Conservation (phyloP, 495 filamentous ascomycete species). For the Hypoxylon lienhwacheense region DNA sequence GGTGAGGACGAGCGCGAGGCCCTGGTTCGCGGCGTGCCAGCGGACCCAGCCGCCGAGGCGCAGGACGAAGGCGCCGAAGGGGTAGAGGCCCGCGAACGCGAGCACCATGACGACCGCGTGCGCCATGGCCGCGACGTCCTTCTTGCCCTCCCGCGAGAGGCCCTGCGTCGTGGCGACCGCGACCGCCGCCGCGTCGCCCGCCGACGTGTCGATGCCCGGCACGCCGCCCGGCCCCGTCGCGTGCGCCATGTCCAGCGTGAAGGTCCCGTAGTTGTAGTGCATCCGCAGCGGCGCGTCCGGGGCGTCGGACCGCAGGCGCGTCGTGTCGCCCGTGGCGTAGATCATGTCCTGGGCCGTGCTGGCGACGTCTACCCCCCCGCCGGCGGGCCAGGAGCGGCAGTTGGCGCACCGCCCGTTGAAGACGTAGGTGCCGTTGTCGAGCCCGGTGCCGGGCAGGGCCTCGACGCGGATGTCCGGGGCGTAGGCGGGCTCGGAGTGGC, state of each 20-base stretch:
- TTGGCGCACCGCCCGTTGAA: conserved; percentile 54
- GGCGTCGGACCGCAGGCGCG: conserved; percentile 44
- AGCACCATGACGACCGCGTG: conserved; percentile 59
- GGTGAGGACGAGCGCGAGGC: conserved; percentile 46
- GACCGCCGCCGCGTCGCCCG: conserved; percentile 28
- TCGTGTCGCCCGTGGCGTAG: conserved; percentile 57
- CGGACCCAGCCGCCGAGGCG: conserved; percentile 49
- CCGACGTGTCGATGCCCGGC: conserved; percentile 31
- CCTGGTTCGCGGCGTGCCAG: conserved; percentile 55
- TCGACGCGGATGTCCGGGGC: conserved; percentile 44
- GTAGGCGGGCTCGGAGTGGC: conserved; percentile 54
- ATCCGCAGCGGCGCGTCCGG: conserved; percentile 48
- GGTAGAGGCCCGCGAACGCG: conserved; percentile 56
- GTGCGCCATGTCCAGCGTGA: conserved; percentile 55
- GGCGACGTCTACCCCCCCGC: conserved; percentile 43
- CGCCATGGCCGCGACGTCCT: conserved; percentile 36
- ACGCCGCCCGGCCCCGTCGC: conserved; percentile 48
- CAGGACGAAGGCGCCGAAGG: conserved; percentile 56
- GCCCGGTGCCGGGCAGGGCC: conserved; percentile 46
- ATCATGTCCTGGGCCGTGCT: conserved; percentile 52
- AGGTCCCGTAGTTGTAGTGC: conserved; percentile 58
- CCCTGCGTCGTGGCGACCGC: conserved; percentile 27
- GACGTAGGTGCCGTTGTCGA: conserved; percentile 46
- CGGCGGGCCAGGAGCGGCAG: conserved; percentile 48
- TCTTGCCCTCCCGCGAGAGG: conserved; percentile 31